Conservation (phyloP, 108 stramenopile genomes). For the Mediolabrus comicus region DNA sequence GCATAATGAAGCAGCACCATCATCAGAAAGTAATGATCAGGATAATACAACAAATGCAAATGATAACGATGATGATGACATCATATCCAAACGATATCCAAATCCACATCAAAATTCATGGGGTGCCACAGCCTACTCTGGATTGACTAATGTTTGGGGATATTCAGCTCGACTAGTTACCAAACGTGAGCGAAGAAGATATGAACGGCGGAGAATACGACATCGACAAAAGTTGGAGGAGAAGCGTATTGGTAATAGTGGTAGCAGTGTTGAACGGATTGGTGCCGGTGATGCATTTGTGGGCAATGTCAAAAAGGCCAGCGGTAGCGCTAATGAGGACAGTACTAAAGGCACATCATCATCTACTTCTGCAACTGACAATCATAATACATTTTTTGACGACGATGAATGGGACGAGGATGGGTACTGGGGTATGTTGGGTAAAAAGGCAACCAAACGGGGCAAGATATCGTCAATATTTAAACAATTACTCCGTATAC, state of each 20-base stretch:
- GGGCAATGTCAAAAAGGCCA: conserved; percentile 14
- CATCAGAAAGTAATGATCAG: no score
- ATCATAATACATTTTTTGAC: conserved; percentile 1
- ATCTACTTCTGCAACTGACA: background rate
- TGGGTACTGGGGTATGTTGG: conserved; percentile 40
- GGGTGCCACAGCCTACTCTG: conserved; percentile 27
- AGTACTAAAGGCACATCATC: background rate
- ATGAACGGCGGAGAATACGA: conserved; percentile 30
- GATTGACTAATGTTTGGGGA: conserved; percentile 28
- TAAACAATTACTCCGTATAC: background rate
- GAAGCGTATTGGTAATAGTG: background rate
- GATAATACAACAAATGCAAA: no score
- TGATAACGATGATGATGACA: background rate
- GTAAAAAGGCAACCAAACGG: conserved; percentile 21
- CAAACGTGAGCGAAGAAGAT: conserved; percentile 30
- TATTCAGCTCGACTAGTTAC: conserved; percentile 31
- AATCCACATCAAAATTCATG: background rate
- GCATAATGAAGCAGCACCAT: no score
- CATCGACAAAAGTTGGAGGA: conserved; percentile 21
- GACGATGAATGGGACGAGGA: conserved; percentile 48
- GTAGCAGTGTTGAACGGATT: background rate
- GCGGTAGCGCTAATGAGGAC: background rate
- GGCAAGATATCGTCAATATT: conserved; percentile 2
- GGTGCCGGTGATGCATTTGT: conserved; percentile 17
- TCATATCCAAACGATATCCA: background rate